Base-by-base conservation (phyloP, 768 basidiomycete genomes). In the Termitomyces sp. region DNA sequence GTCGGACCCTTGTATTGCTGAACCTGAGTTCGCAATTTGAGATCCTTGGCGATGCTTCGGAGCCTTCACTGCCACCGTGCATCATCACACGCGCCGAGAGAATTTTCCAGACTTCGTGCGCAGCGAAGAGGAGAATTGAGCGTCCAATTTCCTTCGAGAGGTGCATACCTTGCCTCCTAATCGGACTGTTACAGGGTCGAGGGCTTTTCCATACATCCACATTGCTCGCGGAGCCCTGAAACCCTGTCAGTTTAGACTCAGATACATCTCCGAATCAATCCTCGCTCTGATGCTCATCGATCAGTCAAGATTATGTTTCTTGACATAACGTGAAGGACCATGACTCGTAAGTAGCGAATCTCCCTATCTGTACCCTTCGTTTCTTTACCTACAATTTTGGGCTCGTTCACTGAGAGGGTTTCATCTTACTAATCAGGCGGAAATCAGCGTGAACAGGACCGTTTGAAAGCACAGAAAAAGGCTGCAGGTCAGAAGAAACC, bases 371-470 rank as follows among this genome's bases (percentile, higher is more conserved):
- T 20, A 28, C 16, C 30, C 10, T n/a, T 28, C 36, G 38, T 54
- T 54, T 13, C 30, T 57, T 53, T 50, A 52, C 45, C 57, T 62
- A 44, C 61, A 58, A 55, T 51, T 52, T 52, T 52, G 65, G 49
- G 43, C 42, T 58, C 57, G 63, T 67, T 68, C 57, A 67, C 68
- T 65, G 48, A 58, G 58, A 44, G 53, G 50, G 24, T 16, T 59
- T 60, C 49, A 46, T 43, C 55, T 32, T 46, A 40, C 52, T 58
- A 61, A 64, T 36, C 65, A 92, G 90, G 90, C 66, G 90, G 90
- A 64, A 90, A 92, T 68, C 90, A 92, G 70, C 82, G 90, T 53
- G 90, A 92, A 7, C 78, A 73, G 70, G 90, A 87, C 70, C 88
- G 90, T 62, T 71, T 73, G 22, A 86, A 83, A 68, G 84, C 87